Conservation (phyloP, 2,329 filamentous ascomycete species). For the Colletotrichum liaoningense region DNA sequence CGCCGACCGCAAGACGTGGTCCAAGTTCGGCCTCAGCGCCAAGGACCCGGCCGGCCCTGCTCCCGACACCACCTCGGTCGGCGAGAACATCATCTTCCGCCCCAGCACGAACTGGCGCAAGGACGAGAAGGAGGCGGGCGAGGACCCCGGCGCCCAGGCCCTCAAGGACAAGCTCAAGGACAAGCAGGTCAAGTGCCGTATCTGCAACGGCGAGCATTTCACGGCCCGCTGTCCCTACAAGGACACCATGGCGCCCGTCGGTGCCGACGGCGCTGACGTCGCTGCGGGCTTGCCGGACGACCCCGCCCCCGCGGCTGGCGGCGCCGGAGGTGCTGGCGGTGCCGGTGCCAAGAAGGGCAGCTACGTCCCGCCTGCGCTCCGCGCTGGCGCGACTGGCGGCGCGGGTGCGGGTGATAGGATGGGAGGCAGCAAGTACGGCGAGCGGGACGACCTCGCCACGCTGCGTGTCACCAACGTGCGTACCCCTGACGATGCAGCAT, state of each 20-base stretch:
- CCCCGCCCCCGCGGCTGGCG: constrained; percentile 41
- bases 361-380: constrained; percentile 94
- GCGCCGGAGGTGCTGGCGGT: constrained; percentile 54
- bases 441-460: constrained; percentile 96
- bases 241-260: constrained; percentile 95
- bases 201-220: constrained; percentile 99
- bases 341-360: constrained; percentile 77
- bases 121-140: constrained; percentile 84
- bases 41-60: constrained; percentile 87
- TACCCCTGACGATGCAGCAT: constrained; percentile 41
- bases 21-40: constrained; percentile 91
- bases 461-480: constrained; percentile 97
- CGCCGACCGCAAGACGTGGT: constrained; percentile 91
- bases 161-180: constrained; percentile 91
- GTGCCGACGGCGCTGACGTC: constrained; percentile 66
- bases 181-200: constrained; percentile 99
- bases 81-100: constrained; percentile 98
- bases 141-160: constrained; percentile 77
- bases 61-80: constrained; percentile 89
- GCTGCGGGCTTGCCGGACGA: constrained; percentile 68
- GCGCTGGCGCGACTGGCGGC: constrained; percentile 71
- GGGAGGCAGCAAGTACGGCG: constrained; percentile 83
- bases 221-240: constrained; percentile 99
- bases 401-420: constrained; percentile 81
- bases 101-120: constrained; percentile 95